Evolutionary conservation across 2,329 filamentous ascomycete species (phyloP).

Genomic region (Diatrype stigma): DNA sequence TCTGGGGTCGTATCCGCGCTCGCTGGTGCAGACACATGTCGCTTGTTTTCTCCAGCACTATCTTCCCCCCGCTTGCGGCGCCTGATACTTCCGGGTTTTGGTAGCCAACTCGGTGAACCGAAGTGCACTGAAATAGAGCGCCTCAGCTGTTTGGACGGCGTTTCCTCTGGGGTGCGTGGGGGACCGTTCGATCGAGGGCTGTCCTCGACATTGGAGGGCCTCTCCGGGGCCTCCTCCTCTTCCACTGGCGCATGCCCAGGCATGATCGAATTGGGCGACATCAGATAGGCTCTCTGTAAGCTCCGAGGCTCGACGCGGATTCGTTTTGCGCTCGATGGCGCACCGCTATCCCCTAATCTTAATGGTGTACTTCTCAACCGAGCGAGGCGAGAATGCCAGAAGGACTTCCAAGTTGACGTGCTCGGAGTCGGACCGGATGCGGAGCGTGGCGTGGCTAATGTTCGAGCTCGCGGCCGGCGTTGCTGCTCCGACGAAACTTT

Average conservation of each 20-base stretch:
- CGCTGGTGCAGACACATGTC: slow-evolving; percentile 51
- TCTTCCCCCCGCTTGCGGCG: slow-evolving; percentile 48
- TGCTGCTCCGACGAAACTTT: slow-evolving; percentile 27
- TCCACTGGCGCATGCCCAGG: slow-evolving; percentile 13
- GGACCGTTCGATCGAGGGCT: slow-evolving; percentile 24
- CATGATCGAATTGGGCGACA: slow-evolving; percentile 26
- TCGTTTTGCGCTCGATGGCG: slow-evolving; percentile 20
- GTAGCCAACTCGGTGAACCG: slow-evolving; percentile 54
- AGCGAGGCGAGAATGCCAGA: slow-evolving; percentile 46
- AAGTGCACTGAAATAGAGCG: slow-evolving; percentile 60
- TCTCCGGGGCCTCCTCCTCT: slow-evolving; percentile 8
- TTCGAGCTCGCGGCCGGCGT: slow-evolving; percentile 30
- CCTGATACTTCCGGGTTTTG: slow-evolving; percentile 52
- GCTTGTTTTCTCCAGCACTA: slow-evolving; percentile 37
- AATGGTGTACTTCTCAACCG: slow-evolving; percentile 19
- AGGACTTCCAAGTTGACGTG: slow-evolving; percentile 47
- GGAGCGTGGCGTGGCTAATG: slow-evolving; percentile 16
- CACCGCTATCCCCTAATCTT: slow-evolving; percentile 23
- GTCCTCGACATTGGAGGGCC: slow-evolving; percentile 12
- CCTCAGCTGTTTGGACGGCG: slow-evolving; percentile 41
- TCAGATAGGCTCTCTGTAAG: slow-evolving; percentile 33
- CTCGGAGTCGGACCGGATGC: slow-evolving; percentile 3
- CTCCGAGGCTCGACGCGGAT: slow-evolving; percentile 29
- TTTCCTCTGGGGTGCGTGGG: slow-evolving; percentile 29
- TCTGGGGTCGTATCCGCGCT: slow-evolving; percentile 19